Base-by-base conservation (phyloP, 225 moss, liverwort and hornwort species). In the Sphagnum contortum region DNA sequence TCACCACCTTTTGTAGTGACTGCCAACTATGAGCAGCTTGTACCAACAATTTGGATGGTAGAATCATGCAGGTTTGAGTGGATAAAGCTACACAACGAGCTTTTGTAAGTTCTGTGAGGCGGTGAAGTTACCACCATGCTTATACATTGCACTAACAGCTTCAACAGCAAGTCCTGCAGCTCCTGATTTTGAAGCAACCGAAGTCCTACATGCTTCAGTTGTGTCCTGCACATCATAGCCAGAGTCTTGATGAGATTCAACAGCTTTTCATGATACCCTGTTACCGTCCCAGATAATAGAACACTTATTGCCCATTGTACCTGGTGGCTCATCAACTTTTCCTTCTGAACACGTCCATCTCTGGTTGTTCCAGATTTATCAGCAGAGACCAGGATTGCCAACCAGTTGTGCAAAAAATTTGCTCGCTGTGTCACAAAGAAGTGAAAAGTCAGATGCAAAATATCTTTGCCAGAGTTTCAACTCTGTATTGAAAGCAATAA, bases 261-360 rank as follows among this genome's bases (percentile, higher is more conserved):
- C 4, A 87, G 91, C 68, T 80, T 94, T 12, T 91, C 94, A 71
- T 94, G 89, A 4, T 81, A 82, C 48, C 73, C 80, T 59, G 71
- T 5, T 12, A 61, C 63, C 8, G 74, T 82, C 55, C 59, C 55
- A 51, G 48, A 62, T 13, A 46, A 45, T 5, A 57, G 54, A 8
- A 67, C 0, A 57, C 55, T 72, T 44, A 75, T 57, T 14, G 74
- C 75, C 64, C 66, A 70, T 57, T 61, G 87, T 74, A 63, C 81
- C 64, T 6, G 73, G 78, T 50, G 64, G 72, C 14, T 84, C 84
- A 47, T 76, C 71, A 8, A 64, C 77, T 47, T 69, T 66, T 12
- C 73, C 79, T 9, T 56, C 44, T 14, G 52, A 66, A 58, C 50
- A 64, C 3, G 72, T 70, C 50, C 69, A 59, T 47, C 69, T 67